These are phyloP conservation scores for barrel medic (Medicago truncatula) DNA, from an alignment of 306 rosid species.

Conservation along the genomic window MtrunA17r5.0-ANR NC_053049.1:43174001-43174500, in stretches of 20 bases:
- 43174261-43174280: background rate
- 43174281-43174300: background rate
- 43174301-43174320: background rate
- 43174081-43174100: constrained; percentile 93
- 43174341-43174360: constrained; percentile 20
- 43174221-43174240: constrained; percentile 63
- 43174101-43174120: constrained; percentile 73
- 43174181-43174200: constrained; percentile 77
- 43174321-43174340: constrained; percentile 22
- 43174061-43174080: constrained; percentile 83
- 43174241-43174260: background rate
- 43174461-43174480: too few relatives aligned
- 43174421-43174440: background rate
- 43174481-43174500: too few relatives aligned
- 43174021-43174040: constrained; percentile 87
- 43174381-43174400: background rate
- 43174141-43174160: constrained; percentile 91
- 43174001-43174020: constrained; percentile 85
- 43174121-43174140: constrained; percentile 76
- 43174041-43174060: constrained; percentile 74
- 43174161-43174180: constrained; percentile 88
- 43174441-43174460: too few relatives aligned
- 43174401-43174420: background rate
- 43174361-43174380: constrained; percentile 11
- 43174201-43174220: constrained; percentile 95